Percentiles rank a stretch among this genome's conserved stretches.
Evolutionary conservation across 768 basidiomycete species (phyloP).

Genomic region (Pholiota conissans): DNA sequence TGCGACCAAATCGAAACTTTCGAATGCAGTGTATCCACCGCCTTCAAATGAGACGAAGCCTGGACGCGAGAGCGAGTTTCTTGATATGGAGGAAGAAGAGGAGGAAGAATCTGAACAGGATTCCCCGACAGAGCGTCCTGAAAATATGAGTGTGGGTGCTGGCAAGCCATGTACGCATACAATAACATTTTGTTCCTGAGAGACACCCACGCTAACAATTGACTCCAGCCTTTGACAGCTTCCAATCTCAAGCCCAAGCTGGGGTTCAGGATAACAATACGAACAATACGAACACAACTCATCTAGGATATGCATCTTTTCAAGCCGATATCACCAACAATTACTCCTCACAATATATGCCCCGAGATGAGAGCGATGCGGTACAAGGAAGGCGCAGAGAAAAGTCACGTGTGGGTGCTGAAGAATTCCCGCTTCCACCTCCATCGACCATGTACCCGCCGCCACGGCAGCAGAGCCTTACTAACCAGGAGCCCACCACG

Average conservation of each 20-base stretch:
- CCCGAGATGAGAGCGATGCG: conserved; percentile 16
- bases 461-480: conserved; percentile 20
- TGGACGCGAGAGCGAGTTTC: conserved; percentile 51
- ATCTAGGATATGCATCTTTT: conserved; percentile 13
- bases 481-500: conserved; percentile 17
- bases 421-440: conserved; percentile 55
- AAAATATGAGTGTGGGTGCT: conserved; percentile 29
- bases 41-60: conserved; percentile 9
- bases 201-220: conserved; percentile 19
- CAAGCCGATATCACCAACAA: conserved; percentile 21
- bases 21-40: conserved; percentile 21
- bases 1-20: conserved; percentile 25
- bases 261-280: conserved; percentile 17
- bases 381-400: conserved; percentile 17
- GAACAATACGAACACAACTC: conserved; percentile 7
- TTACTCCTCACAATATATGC: conserved; percentile 17
- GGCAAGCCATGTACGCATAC: conserved; percentile 19
- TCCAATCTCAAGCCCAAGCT: conserved; percentile 9
- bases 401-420: conserved; percentile 42
- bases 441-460: conserved; percentile 28
- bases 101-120: conserved; percentile 44
- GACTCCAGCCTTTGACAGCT: conserved; percentile 19
- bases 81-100: conserved; percentile 62
- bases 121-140: conserved; percentile 33
- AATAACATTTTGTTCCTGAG: background rate